Evolutionary conservation across 495 filamentous ascomycete genomes (phyloP).

Genomic region (Xylaria palmicola): DNA sequence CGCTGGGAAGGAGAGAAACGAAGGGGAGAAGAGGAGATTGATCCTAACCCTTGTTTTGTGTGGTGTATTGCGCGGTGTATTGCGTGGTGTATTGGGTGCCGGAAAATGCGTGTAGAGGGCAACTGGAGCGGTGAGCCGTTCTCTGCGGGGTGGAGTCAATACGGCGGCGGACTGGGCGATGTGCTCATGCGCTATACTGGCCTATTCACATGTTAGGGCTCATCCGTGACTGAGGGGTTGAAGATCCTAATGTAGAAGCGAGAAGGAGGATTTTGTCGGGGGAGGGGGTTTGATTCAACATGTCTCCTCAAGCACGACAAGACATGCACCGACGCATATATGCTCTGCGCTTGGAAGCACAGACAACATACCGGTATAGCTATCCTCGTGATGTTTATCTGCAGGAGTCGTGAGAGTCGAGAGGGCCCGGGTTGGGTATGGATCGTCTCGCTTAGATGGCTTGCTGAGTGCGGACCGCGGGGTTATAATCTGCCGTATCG

Average conservation of each 20-base stretch:
- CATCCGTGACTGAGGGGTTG: not conserved
- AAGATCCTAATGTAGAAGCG: not conserved
- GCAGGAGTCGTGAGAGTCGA: not conserved
- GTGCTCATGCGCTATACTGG: not conserved
- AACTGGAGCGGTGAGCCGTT: not conserved
- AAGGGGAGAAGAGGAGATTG: not conserved
- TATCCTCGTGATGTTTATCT: not conserved
- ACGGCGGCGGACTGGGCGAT: not conserved
- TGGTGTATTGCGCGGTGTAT: not conserved
- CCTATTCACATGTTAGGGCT: not conserved
- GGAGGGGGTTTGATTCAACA: not conserved
- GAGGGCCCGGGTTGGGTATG: not conserved
- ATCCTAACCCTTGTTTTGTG: not conserved
- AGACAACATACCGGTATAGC: not conserved
- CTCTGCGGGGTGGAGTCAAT: not conserved
- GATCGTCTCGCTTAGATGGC: not conserved
- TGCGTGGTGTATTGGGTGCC: not conserved
- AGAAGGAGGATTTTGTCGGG: not conserved
- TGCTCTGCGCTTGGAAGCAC: not conserved
- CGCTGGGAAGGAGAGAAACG: not conserved
- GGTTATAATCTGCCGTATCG: too few relatives aligned
- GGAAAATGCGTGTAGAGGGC: not conserved
- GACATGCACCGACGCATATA: not conserved
- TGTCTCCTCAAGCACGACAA: not conserved
- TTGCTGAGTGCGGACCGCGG: not conserved